Evolutionary conservation across 1,139 yeast genomes (phyloP).

Genomic region (Magnusiomyces paraingens): DNA sequence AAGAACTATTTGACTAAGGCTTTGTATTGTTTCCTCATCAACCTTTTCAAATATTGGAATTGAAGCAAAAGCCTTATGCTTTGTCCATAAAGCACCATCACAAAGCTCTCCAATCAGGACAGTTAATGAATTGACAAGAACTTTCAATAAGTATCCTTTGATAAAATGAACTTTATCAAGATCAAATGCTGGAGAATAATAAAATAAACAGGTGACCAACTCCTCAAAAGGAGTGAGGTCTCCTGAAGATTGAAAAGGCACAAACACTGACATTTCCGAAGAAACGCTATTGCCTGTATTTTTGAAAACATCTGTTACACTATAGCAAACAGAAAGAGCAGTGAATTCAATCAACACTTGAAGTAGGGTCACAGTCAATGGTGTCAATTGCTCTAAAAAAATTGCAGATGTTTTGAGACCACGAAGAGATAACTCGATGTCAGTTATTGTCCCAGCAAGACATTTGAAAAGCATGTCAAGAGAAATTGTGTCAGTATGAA

Average conservation of each 20-base stretch:
- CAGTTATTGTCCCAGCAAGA: slow-evolving; percentile 42
- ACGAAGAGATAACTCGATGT: slow-evolving; percentile 61
- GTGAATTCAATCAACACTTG: slow-evolving; percentile 41
- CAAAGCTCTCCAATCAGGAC: slow-evolving; percentile 18
- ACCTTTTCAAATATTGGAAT: slow-evolving; percentile 18
- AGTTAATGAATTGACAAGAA: slow-evolving; percentile 20
- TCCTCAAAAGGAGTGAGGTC: slow-evolving; percentile 20
- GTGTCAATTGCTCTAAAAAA: slow-evolving; percentile 52
- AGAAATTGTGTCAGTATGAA: not conserved
- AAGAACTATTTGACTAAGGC: slow-evolving; percentile 16
- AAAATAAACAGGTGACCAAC: slow-evolving; percentile 23
- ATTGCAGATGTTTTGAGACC: slow-evolving; percentile 43
- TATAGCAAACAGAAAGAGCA: slow-evolving; percentile 17
- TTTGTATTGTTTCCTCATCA: slow-evolving; percentile 16
- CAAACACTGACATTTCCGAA: too few species aligned
- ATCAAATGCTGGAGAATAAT: slow-evolving; percentile 22
- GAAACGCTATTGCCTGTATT: too few species aligned
- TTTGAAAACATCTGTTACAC: too few species aligned
- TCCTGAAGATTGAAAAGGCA: not conserved
- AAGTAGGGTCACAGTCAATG: slow-evolving; percentile 51
- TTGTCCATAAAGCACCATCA: slow-evolving; percentile 19
- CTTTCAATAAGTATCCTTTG: slow-evolving; percentile 19
- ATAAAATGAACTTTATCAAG: slow-evolving; percentile 19
- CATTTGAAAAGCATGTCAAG: not conserved
- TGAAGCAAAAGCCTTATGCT: slow-evolving; percentile 19